Base-by-base conservation (phyloP, 352 stramenopile genomes). In the Pythium insidiosum region DNA sequence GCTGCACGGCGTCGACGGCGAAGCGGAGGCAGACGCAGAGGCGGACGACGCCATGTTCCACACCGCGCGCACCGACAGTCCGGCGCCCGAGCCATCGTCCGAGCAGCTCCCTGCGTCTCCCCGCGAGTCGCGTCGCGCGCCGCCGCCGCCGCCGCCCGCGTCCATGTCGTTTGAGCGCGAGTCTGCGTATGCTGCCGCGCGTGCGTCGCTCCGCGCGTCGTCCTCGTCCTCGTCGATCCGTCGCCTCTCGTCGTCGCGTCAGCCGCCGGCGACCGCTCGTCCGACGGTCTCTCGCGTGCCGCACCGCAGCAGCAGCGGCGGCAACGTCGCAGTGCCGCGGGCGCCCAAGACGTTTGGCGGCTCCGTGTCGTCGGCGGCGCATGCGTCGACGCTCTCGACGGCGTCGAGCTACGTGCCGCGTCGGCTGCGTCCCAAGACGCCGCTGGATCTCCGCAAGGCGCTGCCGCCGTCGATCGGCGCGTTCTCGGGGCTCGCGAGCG, bases 391-490 rank as follows among this genome's bases (percentile, higher is more conserved):
- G 28, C 28, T 9, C 9, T 33, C 28, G 28, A 9, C 28, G 28
- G 28, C 9, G 28, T 33, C 28, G 9, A n/a, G n/a, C 0, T 52
- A 55, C 28, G 40, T 56, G 28, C 41, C 53, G 3, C 53, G 71
- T 25, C 66, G 65, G 7, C 66, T 72, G 3, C 74, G 66, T 13
- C 43, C 69, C 28, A 58, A 71, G 35, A 61, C 58, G 9, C 65
- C 68, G 0, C 53, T 74, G 26, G 57, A 81, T 29, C 39, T 80
- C 21, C 78, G 78, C 26, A 73, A 71, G 24, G 60, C 76, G 19
- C 48, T 87, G 33, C 74, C 74, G 7, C 69, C 71, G 22, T 71
- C 71, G 18, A 84, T 87, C 31, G 68, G 68, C 1, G 65, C 69
- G 11, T 59, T 87, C 5, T 81, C 69, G 12, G 74, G 69, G 0